Evolutionary conservation across 148 eudicot genomes (phyloP), one percentile per base, ranked within the genome.

Genomic region (Vaccinium darrowii): DNA sequence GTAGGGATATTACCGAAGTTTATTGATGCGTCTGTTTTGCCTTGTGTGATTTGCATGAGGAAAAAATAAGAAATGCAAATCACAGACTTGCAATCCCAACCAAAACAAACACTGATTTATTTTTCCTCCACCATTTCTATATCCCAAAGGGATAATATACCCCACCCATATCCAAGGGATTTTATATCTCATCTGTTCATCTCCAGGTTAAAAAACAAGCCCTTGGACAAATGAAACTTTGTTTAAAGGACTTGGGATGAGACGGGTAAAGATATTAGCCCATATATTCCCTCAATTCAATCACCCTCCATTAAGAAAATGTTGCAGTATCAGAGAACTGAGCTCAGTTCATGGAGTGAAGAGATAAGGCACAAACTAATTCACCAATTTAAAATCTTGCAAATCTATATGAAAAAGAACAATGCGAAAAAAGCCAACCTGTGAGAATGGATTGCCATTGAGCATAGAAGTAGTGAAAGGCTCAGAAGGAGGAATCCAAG

Each of bases 401-500:
- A 51, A 36, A 27, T 76, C 51, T 30, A 15, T 27, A 8, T 50
- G 30, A 25, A 23, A 15, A 72, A 8, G 65, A 47, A 85, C 25
- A 52, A 43, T 13, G 50, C 73, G 56, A 80, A 69, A 72, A 58
- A 19, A 36, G 72, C 92, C 81, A 30, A 95, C 98, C 94, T 94
- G 95, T 57, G 93, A 90, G 84, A 85, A 95, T 49, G 93, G 87
- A 86, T 89, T 89, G 33, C 87, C 93, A 82, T 86, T 87, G 51
- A 90, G 90, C 88, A 90, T 90, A 81, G 96, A 88, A 88, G 92
- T 85, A 76, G 86, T 80, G 84, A 92, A 92, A 21, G 92, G 87
- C 77, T 90, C 91, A 62, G 91, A 84, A 18, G 95, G 79, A 63
- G 97, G 94, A 83, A 85, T 85, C 95, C 93, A 94, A 54, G 89